Evolutionary conservation across 2,329 filamentous ascomycete species (phyloP).

Genomic region (Cercospora berteroae): DNA sequence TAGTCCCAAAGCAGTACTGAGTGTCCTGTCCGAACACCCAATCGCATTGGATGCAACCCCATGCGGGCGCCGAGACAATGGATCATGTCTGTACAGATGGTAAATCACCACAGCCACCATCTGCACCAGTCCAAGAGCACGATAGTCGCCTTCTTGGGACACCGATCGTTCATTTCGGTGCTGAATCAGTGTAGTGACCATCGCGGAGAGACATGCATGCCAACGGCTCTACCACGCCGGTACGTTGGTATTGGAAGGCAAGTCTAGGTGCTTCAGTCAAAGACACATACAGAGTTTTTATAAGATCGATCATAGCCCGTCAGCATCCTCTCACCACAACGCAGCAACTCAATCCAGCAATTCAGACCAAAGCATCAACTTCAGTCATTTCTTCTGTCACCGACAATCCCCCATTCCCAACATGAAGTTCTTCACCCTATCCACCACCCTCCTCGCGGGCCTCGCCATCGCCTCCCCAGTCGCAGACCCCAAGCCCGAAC

Average conservation of each 20-base stretch:
- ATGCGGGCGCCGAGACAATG: background rate
- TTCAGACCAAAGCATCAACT: background rate
- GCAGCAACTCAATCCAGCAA: background rate
- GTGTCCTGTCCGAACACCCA: no score
- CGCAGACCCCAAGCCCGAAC: background rate
- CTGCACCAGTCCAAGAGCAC: background rate
- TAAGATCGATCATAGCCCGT: background rate
- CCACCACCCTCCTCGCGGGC: background rate
- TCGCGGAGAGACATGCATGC: background rate
- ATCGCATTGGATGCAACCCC: no score
- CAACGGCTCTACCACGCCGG: no score
- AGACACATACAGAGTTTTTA: no score
- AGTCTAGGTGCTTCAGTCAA: no score
- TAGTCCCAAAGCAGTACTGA: no score
- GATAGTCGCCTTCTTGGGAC: background rate
- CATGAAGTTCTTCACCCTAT: background rate
- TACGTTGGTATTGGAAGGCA: no score
- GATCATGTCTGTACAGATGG: background rate
- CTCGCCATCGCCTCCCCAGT: background rate
- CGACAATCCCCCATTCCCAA: background rate
- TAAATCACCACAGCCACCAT: background rate
- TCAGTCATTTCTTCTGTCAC: background rate
- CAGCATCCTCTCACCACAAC: background rate
- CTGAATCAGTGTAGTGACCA: background rate
- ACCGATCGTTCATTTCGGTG: background rate